Percentiles rank a stretch among this genome's conserved stretches.
Evolutionary conservation across 2,329 filamentous ascomycete genomes (phyloP).

Genomic region (Thermochaetoides dissita): DNA sequence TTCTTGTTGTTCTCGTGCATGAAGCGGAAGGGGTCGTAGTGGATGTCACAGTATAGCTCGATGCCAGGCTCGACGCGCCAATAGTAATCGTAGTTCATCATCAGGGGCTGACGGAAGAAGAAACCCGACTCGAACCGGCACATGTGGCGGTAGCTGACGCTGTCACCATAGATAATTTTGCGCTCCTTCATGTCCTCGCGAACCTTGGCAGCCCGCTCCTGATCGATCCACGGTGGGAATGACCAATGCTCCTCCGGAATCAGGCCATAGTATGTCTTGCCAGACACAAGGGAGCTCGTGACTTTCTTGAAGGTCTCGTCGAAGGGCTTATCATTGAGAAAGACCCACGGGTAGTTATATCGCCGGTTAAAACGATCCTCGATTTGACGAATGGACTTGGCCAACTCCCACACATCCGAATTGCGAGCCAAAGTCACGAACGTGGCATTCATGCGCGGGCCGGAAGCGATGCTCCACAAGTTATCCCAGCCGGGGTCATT

Average conservation of each 20-base stretch:
- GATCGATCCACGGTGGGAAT: conserved; percentile 89
- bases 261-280: conserved; percentile 77
- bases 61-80: conserved; percentile 98
- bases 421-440: conserved; percentile 95
- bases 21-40: conserved; percentile 90
- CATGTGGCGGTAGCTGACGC: conserved; percentile 96
- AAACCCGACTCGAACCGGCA: conserved; percentile 98
- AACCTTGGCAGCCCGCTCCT: conserved; percentile 79
- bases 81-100: conserved; percentile 98
- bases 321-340: conserved; percentile 92
- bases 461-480: conserved; percentile 39
- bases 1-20: conserved; percentile 97
- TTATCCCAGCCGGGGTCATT: conserved; percentile 39
- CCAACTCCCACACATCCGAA: conserved; percentile 89
- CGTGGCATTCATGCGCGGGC: conserved; percentile 83
- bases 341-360: conserved; percentile 98
- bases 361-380: conserved; percentile 97
- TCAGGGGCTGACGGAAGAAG: conserved; percentile 89
- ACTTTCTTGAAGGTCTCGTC: conserved; percentile 87
- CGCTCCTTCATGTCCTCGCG: conserved; percentile 85
- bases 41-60: conserved; percentile 88
- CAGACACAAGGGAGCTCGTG: conserved; percentile 78
- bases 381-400: conserved; percentile 85
- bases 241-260: conserved; percentile 94
- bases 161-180: conserved; percentile 98